A percentile compares a stretch with the other conserved stretches of the same genome.
These are phyloP conservation scores for Phaffia tasmanica DNA, from an alignment of 768 basidiomycete genomes.

Conservation along the genomic window DNA sequence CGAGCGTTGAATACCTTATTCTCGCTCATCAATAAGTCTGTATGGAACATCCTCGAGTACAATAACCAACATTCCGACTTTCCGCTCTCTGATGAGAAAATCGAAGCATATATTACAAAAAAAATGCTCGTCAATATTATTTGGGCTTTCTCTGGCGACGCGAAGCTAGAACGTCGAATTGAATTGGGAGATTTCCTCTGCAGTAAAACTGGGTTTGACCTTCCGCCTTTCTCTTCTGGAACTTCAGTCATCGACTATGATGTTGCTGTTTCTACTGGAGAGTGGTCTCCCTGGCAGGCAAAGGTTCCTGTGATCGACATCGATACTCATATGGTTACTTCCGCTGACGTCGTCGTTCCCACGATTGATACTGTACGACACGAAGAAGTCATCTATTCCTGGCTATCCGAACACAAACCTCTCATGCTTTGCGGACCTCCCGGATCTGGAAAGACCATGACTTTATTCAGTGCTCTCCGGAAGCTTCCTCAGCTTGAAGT, in stretches of 20 bases:
- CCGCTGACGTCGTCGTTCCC: constrained; percentile 92
- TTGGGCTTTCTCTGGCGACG: constrained; percentile 97
- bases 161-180: constrained; percentile 77
- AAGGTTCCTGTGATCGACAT: constrained; percentile 91
- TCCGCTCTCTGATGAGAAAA: constrained; percentile 67
- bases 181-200: constrained; percentile 80
- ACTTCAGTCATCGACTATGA: constrained; percentile 90
- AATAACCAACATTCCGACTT: constrained; percentile 92
- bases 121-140: constrained; percentile 81
- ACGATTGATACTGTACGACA: constrained; percentile 98
- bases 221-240: constrained; percentile 63
- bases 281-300: constrained; percentile 86
- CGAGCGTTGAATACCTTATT: constrained; percentile 92
- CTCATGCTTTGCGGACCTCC: constrained; percentile 97
- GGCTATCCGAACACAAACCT: constrained; percentile 97
- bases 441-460: constrained; percentile 99
- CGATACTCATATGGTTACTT: constrained; percentile 89
- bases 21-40: constrained; percentile 91
- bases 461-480: constrained; percentile 89
- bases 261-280: constrained; percentile 70
- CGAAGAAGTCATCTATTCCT: constrained; percentile 95
- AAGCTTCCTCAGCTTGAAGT: constrained; percentile 99
- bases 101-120: constrained; percentile 84
- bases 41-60: constrained; percentile 85
- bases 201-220: constrained; percentile 74